Conservation (phyloP, 192 early-diverging fungal genomes). For the Rhizophlyctis rosea region DNA sequence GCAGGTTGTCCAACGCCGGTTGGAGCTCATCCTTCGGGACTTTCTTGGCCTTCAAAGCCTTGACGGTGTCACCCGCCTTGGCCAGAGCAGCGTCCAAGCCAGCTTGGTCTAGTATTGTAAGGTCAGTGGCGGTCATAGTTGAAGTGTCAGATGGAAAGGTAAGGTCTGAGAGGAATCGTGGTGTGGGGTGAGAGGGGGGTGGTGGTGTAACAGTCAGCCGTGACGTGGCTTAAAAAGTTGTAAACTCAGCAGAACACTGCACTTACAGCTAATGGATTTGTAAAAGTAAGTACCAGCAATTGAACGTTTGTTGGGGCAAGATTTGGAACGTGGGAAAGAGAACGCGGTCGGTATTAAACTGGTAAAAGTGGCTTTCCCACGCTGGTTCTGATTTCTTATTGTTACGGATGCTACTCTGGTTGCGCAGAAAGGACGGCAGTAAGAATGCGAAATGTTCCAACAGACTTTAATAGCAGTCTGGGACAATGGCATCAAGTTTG, state of each 20-base stretch:
- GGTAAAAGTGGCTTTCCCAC: too few species aligned
- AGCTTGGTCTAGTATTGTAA: slow-evolving; percentile 10
- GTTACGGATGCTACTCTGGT: too few species aligned
- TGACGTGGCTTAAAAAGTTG: neutral
- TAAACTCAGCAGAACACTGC: neutral
- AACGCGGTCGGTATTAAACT: too few species aligned
- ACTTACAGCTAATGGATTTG: neutral
- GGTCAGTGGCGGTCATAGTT: neutral
- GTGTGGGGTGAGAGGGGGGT: neutral
- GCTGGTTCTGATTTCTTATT: too few species aligned
- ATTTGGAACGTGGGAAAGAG: too few species aligned
- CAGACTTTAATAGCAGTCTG: too few species aligned
- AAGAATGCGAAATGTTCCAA: too few species aligned
- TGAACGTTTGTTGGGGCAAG: too few species aligned
- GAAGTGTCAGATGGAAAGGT: neutral
- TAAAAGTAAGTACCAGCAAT: neutral
- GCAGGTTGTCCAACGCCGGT: slow-evolving; percentile 35
- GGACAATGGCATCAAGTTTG: too few species aligned
- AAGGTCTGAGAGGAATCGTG: neutral
- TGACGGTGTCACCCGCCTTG: slow-evolving; percentile 46
- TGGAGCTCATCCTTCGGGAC: slow-evolving; percentile 33
- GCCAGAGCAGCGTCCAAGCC: slow-evolving; percentile 32
- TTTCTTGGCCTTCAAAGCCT: slow-evolving; percentile 42
- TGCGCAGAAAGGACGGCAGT: too few species aligned
- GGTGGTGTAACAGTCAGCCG: neutral